These are phyloP conservation scores for Lumnitzera racemosa DNA, from an alignment of 345 rosid species.

Conservation along the genomic window DNA sequence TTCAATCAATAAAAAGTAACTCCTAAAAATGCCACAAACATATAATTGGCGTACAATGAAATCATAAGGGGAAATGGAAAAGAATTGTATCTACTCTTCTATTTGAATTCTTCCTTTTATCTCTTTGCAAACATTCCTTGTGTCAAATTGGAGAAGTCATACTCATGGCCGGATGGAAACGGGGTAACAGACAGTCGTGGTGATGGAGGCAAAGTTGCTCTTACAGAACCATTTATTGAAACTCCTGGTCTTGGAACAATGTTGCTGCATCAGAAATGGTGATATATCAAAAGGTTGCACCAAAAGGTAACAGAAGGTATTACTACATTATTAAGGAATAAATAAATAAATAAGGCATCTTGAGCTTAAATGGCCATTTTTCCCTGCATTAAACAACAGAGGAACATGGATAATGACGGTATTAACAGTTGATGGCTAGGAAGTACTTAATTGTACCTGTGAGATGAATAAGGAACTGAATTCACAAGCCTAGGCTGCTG, in stretches of 20 bases:
- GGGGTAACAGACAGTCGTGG: conserved; percentile 17
- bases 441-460: conserved; percentile 21
- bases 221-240: conserved; percentile 17
- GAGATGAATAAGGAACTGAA: conserved; percentile 21
- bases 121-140: conserved; percentile 36
- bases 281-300: background rate
- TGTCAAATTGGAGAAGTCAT: conserved; percentile 39
- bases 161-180: conserved; percentile 28
- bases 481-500: conserved; percentile 18
- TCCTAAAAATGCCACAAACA: background rate
- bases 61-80: background rate
- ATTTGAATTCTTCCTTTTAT: conserved; percentile 6
- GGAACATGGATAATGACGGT: no score
- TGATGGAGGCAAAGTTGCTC: conserved; percentile 14
- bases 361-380: no score
- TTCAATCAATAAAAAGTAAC: no score
- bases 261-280: conserved; percentile 19
- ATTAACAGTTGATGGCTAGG: background rate
- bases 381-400: no score
- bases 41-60: background rate
- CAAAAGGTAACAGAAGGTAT: no score
- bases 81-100: background rate
- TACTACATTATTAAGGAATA: no score
- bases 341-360: no score
- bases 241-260: conserved; percentile 15